These are phyloP conservation scores for Coprinopsis marcescibilis DNA, from an alignment of 768 basidiomycete genomes.

Conservation along the genomic window DNA sequence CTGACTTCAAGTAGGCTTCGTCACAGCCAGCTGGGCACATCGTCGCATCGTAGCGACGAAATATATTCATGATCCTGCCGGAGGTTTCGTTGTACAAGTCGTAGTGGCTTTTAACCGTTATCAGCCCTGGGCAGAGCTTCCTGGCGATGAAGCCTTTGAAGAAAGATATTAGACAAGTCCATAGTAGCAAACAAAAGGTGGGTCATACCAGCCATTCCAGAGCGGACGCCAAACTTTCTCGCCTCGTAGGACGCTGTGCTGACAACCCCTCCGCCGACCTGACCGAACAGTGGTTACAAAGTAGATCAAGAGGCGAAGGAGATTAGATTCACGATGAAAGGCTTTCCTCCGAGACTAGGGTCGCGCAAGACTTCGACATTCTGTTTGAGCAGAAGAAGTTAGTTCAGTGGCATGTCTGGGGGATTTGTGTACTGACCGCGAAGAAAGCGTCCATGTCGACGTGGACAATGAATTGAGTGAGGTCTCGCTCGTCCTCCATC, in stretches of 20 bases:
- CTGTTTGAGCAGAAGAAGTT: conserved; percentile 18
- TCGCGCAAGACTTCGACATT: conserved; percentile 70
- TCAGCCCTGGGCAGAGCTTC: conserved; percentile 88
- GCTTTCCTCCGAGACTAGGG: conserved; percentile 59
- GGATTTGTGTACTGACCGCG: conserved; percentile 43
- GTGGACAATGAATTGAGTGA: conserved; percentile 83
- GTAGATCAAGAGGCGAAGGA: conserved; percentile 8
- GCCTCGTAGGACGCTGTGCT: conserved; percentile 92
- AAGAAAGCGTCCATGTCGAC: conserved; percentile 97
- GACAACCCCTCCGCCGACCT: conserved; percentile 80
- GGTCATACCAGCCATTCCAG: conserved; percentile 84
- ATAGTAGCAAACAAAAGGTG: background rate
- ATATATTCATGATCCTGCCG: conserved; percentile 61
- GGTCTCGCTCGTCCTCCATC: conserved; percentile 70
- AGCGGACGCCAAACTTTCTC: conserved; percentile 83
- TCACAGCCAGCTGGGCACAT: conserved; percentile 79
- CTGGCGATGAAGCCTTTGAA: conserved; percentile 79
- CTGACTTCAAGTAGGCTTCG: conserved; percentile 88
- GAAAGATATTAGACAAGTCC: background rate
- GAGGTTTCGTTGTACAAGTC: conserved; percentile 68
- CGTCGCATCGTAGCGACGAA: conserved; percentile 66
- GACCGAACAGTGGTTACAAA: conserved; percentile 13
- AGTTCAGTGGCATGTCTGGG: no score
- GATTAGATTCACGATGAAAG: conserved; percentile 55
- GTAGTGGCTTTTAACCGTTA: conserved; percentile 56